Evolutionary conservation across 2,329 filamentous ascomycete species (phyloP), one percentile per base, ranked within the genome.

Genomic region (Acarospora socialis): DNA sequence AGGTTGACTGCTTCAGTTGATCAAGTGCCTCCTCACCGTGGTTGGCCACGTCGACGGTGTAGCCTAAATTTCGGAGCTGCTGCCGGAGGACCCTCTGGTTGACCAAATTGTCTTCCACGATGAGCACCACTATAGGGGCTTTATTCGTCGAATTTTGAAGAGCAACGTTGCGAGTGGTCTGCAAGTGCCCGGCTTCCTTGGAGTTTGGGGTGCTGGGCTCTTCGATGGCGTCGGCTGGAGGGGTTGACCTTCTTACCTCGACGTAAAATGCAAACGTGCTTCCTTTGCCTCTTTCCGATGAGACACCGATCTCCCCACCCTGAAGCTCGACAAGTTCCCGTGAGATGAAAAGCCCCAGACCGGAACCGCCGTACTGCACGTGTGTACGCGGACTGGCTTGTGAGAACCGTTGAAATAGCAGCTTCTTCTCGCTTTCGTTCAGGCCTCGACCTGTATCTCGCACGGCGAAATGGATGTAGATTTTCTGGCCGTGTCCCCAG

Each of bases 211-310:
- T 29, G 14, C n/a, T 60, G 55, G 2, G 51, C 36, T 4, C 55
- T 7, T 14, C 21, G 20, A 48, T 5, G 60, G 59, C 13, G 50
- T 52, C 47, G 53, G 35, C 47, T 54, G 28, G 54, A 53, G 7
- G 56, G 54, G 45, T 59, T 52, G 62, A 72, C 56, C 67, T 73
- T 46, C 72, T 70, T 33, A 71, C 70, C 41, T 75, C 77, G 50
- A 84, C 67, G 48, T 81, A 84, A 50, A 86, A 84, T 17, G 72
- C 76, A 51, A 84, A 84, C 0, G 71, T 81, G 51, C 75, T 81
- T 22, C 80, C 80, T 21, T 70, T 61, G 8, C 75, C 78, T 35
- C 72, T 66, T 38, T 69, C 59, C 0, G 76, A 81, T 2, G 67
- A 64, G 3, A 84, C 77, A 5, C 78, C 78, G 34, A 84, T 81